These are phyloP conservation scores for Phyllosticta paracitricarpa DNA, from an alignment of 2,329 filamentous ascomycete species.

Conservation along the genomic window DNA sequence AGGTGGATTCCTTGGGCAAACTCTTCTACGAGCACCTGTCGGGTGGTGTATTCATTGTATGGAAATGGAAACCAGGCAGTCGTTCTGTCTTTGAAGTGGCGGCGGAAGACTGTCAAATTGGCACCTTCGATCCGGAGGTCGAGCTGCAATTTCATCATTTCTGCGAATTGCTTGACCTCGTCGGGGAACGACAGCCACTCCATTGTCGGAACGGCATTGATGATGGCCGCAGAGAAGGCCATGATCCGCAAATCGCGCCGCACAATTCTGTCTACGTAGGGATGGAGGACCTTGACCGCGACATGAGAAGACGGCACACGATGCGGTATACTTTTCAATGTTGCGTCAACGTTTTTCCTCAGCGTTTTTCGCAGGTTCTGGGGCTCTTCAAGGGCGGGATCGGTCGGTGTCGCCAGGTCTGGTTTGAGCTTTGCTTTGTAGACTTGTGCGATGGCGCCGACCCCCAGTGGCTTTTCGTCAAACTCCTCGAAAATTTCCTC, in stretches of 20 bases:
- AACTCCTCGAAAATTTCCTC: conserved; percentile 96
- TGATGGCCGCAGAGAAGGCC: conserved; percentile 73
- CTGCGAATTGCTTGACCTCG: conserved; percentile 85
- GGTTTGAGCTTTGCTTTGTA: conserved; percentile 90
- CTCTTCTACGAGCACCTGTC: conserved; percentile 87
- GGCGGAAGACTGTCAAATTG: conserved; percentile 78
- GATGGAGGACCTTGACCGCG: conserved; percentile 91
- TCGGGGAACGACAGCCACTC: conserved; percentile 96
- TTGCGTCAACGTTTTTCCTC: conserved; percentile 69
- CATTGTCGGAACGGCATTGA: conserved; percentile 86
- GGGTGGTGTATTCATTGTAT: conserved; percentile 83
- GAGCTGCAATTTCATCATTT: conserved; percentile 98
- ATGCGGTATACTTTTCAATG: conserved; percentile 77
- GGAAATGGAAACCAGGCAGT: conserved; percentile 97
- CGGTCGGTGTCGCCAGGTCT: conserved; percentile 56
- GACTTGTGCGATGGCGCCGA: conserved; percentile 93
- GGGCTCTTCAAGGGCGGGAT: conserved; percentile 44
- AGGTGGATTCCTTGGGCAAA: conserved; percentile 92
- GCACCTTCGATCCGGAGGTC: conserved; percentile 91
- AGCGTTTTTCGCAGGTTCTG: conserved; percentile 58
- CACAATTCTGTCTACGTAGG: conserved; percentile 79
- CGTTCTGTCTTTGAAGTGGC: conserved; percentile 78
- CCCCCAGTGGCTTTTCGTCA: conserved; percentile 75
- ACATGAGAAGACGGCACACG: conserved; percentile 86
- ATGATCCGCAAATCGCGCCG: conserved; percentile 90